A percentile compares a stretch with the other conserved stretches of the same genome.
Evolutionary conservation across 768 basidiomycete species (phyloP).

Genomic region (Royoungia palumana): DNA sequence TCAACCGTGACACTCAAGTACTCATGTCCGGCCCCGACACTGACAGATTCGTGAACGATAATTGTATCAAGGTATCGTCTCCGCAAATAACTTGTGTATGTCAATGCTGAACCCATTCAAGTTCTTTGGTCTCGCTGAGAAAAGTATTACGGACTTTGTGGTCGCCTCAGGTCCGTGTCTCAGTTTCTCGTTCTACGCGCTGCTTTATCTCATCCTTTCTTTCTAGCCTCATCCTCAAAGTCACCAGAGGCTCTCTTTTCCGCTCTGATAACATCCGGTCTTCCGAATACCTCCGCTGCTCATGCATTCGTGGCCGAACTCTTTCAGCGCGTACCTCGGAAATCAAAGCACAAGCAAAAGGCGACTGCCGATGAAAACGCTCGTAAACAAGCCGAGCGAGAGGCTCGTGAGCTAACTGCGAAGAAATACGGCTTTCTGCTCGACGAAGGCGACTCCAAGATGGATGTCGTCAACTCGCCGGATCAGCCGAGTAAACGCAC

Average conservation of each 20-base stretch:
- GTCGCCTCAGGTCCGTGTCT: conserved; percentile 68
- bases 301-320: conserved; percentile 80
- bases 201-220: conserved; percentile 1
- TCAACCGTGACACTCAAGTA: too few relatives aligned
- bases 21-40: conserved; percentile 63
- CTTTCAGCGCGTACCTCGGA: conserved; percentile 72
- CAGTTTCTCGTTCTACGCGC: background rate
- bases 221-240: conserved; percentile 72
- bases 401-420: conserved; percentile 61
- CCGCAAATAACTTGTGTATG: background rate
- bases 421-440: conserved; percentile 79
- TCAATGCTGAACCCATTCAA: conserved; percentile 25
- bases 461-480: conserved; percentile 38
- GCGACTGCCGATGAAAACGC: conserved; percentile 38
- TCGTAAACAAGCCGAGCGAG: conserved; percentile 71
- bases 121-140: conserved; percentile 84
- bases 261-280: conserved; percentile 71
- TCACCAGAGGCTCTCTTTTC: conserved; percentile 73
- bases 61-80: conserved; percentile 59
- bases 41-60: conserved; percentile 75
- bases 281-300: conserved; percentile 77
- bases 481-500: conserved; percentile 23
- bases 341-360: conserved; percentile 64
- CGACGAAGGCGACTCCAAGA: conserved; percentile 72
- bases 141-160: conserved; percentile 82